These are phyloP conservation scores for Podila horticola DNA, from an alignment of 192 early-diverging fungal species.

Conservation along the genomic window DNA sequence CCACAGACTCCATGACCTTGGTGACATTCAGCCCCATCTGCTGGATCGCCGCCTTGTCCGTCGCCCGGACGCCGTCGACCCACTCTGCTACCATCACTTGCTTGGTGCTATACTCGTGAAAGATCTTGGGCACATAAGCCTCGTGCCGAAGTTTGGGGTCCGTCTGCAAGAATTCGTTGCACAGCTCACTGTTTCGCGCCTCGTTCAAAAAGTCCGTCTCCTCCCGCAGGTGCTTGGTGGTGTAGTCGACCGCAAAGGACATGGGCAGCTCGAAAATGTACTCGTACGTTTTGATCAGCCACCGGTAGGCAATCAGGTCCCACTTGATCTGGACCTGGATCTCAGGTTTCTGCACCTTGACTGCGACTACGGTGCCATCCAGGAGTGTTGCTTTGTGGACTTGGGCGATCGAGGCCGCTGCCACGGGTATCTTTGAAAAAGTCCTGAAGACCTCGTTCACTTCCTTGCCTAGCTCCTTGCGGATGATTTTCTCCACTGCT, in stretches of 20 bases:
- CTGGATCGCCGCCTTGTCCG: constrained; percentile 63
- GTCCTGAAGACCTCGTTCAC: constrained; percentile 74
- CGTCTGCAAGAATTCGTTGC: constrained; percentile 58
- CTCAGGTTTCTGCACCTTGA: constrained; percentile 95
- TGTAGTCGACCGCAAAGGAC: constrained; percentile 81
- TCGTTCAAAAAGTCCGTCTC: constrained; percentile 94
- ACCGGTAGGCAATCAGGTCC: constrained; percentile 79
- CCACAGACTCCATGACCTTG: constrained; percentile 76
- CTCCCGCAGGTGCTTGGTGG: constrained; percentile 74
- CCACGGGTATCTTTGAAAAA: constrained; percentile 77
- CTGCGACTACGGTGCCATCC: constrained; percentile 80
- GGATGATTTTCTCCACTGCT: constrained; percentile 73
- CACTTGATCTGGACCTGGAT: constrained; percentile 85
- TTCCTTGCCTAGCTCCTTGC: constrained; percentile 68
- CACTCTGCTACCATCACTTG: constrained; percentile 89
- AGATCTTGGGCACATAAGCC: constrained; percentile 84
- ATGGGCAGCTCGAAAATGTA: constrained; percentile 85
- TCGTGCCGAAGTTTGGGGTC: constrained; percentile 58
- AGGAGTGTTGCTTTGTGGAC: constrained; percentile 85
- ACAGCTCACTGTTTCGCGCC: constrained; percentile 78
- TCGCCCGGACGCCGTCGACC: constrained; percentile 84
- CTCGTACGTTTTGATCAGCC: constrained; percentile 74
- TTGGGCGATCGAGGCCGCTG: constrained; percentile 94
- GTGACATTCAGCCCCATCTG: constrained; percentile 29
- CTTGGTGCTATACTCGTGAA: constrained; percentile 73